Conservation (phyloP, 352 stramenopile genomes). For the Pythium apleroticum region DNA sequence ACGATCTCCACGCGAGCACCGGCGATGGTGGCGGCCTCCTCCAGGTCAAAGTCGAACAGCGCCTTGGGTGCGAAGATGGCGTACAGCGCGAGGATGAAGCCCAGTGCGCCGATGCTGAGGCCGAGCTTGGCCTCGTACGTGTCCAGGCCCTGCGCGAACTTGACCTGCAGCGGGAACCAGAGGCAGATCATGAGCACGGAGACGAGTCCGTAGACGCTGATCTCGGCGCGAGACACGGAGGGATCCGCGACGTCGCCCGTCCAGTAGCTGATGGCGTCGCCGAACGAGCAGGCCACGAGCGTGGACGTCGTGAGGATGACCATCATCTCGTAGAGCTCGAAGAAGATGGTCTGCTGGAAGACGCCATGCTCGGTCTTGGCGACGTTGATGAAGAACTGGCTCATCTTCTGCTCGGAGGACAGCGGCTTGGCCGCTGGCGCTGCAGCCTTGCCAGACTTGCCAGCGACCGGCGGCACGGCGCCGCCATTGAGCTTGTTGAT, state of each 20-base stretch:
- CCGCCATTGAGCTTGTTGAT: conserved; percentile 67
- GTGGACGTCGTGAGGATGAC: conserved; percentile 66
- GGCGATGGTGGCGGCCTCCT: conserved; percentile 39
- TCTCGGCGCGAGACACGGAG: conserved; percentile 33
- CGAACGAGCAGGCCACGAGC: conserved; percentile 43
- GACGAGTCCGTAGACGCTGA: conserved; percentile 65
- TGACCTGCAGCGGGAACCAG: conserved; percentile 76
- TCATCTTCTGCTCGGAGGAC: conserved; percentile 61
- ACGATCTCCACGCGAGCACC: conserved; percentile 48
- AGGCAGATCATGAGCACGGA: conserved; percentile 63
- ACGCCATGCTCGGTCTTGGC: conserved; percentile 63
- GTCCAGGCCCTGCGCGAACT: conserved; percentile 57
- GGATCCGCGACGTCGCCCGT: conserved; percentile 15
- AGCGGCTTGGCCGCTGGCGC: conserved; percentile 31
- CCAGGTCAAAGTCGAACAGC: conserved; percentile 70
- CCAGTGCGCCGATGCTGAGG: conserved; percentile 50
- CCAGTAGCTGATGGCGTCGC: conserved; percentile 43
- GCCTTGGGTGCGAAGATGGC: conserved; percentile 56
- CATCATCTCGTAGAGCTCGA: conserved; percentile 83
- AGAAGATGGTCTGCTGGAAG: conserved; percentile 78
- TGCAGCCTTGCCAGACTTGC: conserved; percentile 27
- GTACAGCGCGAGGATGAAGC: conserved; percentile 60
- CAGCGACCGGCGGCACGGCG: not conserved
- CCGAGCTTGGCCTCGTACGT: conserved; percentile 66
- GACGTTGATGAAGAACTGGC: conserved; percentile 69